Percentiles rank a stretch among this genome's conserved stretches.
Conservation (phyloP, 345 rosid species). For the Excoecaria cochinchinensis region DNA sequence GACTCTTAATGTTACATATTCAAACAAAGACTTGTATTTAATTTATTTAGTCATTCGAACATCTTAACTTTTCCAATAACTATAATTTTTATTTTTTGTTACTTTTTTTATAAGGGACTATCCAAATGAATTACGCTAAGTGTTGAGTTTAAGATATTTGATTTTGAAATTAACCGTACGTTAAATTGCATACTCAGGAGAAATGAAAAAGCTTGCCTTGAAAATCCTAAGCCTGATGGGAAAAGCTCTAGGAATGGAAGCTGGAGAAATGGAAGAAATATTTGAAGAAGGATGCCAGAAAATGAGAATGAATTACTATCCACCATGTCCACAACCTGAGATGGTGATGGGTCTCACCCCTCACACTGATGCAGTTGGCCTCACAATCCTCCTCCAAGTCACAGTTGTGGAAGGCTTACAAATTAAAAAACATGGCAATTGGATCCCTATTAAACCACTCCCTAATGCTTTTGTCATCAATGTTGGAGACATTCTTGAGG, state of each 20-base stretch:
- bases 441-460: conserved; percentile 19
- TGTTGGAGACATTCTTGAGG: conserved; percentile 22
- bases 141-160: neutral
- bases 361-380: conserved; percentile 18
- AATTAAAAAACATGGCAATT: conserved; percentile 12
- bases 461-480: conserved; percentile 26
- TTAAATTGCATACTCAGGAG: conserved; percentile 11
- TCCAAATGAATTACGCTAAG: too few relatives aligned
- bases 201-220: conserved; percentile 18
- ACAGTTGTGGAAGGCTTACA: conserved; percentile 9
- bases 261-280: conserved; percentile 6
- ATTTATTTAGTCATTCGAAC: too few relatives aligned
- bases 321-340: conserved; percentile 28
- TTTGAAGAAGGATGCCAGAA: conserved; percentile 20
- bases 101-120: too few relatives aligned
- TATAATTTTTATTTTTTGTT: too few relatives aligned
- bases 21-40: too few relatives aligned
- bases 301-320: conserved; percentile 28
- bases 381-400: conserved; percentile 24
- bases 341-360: conserved; percentile 19
- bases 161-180: neutral
- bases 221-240: conserved; percentile 15
- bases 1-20: too few relatives aligned
- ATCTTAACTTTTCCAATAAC: too few relatives aligned
- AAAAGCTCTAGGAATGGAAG: conserved; percentile 15